Percentiles rank a stretch among this genome's conserved stretches.
These are phyloP conservation scores for Gracilaria gracilis DNA, from an alignment of 23 red algal genomes.

Conservation along the genomic window DNA sequence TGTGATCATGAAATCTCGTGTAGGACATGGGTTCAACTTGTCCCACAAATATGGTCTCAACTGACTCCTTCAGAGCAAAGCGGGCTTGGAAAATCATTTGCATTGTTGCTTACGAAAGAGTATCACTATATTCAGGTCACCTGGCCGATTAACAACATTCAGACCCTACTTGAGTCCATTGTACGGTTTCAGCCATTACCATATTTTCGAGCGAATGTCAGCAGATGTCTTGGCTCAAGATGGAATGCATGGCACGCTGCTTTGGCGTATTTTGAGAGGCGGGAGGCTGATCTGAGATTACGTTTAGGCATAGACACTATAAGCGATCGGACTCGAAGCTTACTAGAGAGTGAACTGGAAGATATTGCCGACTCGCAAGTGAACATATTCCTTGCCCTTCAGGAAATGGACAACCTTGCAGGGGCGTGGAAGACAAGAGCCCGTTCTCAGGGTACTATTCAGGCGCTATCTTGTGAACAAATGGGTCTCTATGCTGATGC, in stretches of 20 bases:
- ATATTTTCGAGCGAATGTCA: slow-evolving; percentile 49
- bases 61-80: slow-evolving; percentile 35
- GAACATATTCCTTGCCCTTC: slow-evolving; percentile 72
- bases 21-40: slow-evolving; percentile 58
- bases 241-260: slow-evolving; percentile 90
- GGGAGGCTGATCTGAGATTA: slow-evolving; percentile 4
- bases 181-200: slow-evolving; percentile 50
- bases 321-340: slow-evolving; percentile 1
- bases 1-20: slow-evolving; percentile 64
- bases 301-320: neutral
- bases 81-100: slow-evolving; percentile 52
- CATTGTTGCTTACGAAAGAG: slow-evolving; percentile 71
- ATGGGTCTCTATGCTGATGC: slow-evolving; percentile 64
- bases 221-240: slow-evolving; percentile 70
- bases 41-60: slow-evolving; percentile 69
- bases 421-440: slow-evolving; percentile 80
- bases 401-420: slow-evolving; percentile 80
- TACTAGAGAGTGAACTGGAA: slow-evolving; percentile 68
- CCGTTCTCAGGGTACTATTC: slow-evolving; percentile 21
- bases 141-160: slow-evolving; percentile 75
- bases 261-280: slow-evolving; percentile 64
- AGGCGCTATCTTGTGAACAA: slow-evolving; percentile 76
- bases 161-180: slow-evolving; percentile 71
- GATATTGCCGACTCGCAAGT: slow-evolving; percentile 71
- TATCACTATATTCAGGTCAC: slow-evolving; percentile 77